These are phyloP conservation scores for Atalantia buxifolia DNA, from an alignment of 345 rosid species.

Conservation along the genomic window DNA sequence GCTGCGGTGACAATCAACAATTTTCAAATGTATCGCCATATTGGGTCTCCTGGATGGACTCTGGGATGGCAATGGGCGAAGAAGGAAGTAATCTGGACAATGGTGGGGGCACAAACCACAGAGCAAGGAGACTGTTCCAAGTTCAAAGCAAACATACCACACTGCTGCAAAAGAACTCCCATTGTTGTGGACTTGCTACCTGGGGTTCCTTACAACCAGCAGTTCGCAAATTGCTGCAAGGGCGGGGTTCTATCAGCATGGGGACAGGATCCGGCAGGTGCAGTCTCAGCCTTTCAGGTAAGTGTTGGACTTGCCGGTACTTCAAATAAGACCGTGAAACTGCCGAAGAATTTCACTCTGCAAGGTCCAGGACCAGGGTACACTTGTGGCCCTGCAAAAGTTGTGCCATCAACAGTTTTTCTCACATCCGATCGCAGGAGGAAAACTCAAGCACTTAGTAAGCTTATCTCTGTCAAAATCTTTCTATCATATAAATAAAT, in stretches of 20 bases:
- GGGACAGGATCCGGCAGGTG: constrained; percentile 66
- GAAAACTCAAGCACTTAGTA: constrained; percentile 77
- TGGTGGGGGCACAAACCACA: constrained; percentile 75
- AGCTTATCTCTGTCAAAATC: constrained; percentile 11
- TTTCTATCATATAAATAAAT: not conserved
- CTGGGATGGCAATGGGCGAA: constrained; percentile 74
- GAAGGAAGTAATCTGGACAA: constrained; percentile 80
- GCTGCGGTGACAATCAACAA: constrained; percentile 65
- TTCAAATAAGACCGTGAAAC: constrained; percentile 68
- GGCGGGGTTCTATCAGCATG: constrained; percentile 69
- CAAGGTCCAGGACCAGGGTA: constrained; percentile 76
- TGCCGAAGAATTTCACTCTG: constrained; percentile 69
- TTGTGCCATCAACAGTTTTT: constrained; percentile 65
- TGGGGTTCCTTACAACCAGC: constrained; percentile 78
- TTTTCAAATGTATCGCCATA: constrained; percentile 66
- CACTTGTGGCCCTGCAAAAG: constrained; percentile 73
- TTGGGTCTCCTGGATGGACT: constrained; percentile 76
- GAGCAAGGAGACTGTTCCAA: constrained; percentile 88
- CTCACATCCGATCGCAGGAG: constrained; percentile 56
- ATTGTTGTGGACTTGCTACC: constrained; percentile 70
- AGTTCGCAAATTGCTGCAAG: constrained; percentile 66
- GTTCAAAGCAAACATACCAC: constrained; percentile 72
- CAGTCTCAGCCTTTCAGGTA: constrained; percentile 70
- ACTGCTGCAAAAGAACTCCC: constrained; percentile 61
- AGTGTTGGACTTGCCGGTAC: constrained; percentile 76